These are phyloP conservation scores for Heteromeles arbutifolia DNA, from an alignment of 306 rosid genomes.

Conservation along the genomic window DNA sequence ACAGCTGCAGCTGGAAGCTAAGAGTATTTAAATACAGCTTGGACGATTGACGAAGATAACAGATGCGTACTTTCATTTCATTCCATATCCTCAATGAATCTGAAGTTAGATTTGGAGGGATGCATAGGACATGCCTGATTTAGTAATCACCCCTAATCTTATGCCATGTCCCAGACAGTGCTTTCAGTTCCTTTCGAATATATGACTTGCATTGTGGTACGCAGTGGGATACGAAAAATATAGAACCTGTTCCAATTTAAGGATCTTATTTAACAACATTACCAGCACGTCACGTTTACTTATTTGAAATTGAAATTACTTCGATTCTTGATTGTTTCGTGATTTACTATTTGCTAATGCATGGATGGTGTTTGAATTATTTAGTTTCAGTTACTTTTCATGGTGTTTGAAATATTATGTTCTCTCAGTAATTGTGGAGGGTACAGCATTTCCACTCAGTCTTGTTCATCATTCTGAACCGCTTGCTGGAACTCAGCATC, in stretches of 20 bases:
- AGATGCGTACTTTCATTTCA: background rate
- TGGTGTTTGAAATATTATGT: no score
- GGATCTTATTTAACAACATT: no score
- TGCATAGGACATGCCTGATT: background rate
- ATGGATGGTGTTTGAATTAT: no score
- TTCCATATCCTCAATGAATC: background rate
- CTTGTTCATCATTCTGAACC: constrained; percentile 31
- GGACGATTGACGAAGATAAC: background rate
- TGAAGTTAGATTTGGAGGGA: background rate
- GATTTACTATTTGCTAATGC: no score
- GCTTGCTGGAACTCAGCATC: constrained; percentile 76
- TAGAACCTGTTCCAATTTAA: no score
- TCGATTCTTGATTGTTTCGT: no score
- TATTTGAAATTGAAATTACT: no score
- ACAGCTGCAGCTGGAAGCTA: constrained; percentile 31
- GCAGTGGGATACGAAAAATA: no score
- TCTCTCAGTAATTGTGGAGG: no score
- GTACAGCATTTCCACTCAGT: background rate
- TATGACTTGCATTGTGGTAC: background rate
- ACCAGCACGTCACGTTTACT: no score
- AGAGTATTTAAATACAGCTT: background rate
- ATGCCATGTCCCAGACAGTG: background rate
- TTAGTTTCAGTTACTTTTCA: no score
- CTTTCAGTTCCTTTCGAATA: background rate
- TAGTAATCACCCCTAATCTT: background rate